Base-by-base conservation (phyloP, 345 rosid genomes). In the Eutrema japonicum region DNA sequence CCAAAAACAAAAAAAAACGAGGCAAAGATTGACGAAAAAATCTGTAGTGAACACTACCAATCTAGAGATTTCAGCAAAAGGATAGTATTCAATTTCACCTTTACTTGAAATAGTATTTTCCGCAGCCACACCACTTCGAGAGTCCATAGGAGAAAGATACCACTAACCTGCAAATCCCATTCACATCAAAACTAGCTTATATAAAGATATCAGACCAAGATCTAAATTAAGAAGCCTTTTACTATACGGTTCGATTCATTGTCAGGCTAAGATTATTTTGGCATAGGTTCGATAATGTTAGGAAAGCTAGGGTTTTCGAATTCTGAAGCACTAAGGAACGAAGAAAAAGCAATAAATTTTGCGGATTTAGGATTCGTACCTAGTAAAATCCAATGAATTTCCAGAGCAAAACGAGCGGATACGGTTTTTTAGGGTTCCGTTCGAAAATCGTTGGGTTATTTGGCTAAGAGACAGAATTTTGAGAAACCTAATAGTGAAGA, bases 41-140 rank as follows among this genome's bases (percentile, higher is more conserved):
- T 70, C 12, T 53, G 0, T 54, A 12, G 2, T 35, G 9, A 71
- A 60, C 26, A 60, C 0, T 10, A 29, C 1, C 16, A 10, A 27
- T 71, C 68, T 2, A 71, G 33, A 8, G 4, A 42, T 11, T 50
- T n/a, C 22, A 42, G 35, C 16, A 47, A 47, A 14, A 6, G 40
- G 45, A 7, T 42, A 48, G 10, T 22, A 41, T 7, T 71, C 8
- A 53, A 10, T 45, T 22, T 56, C 66, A 68, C 74, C 69, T 61
- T 68, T 68, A 53, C 41, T 51, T 8, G 22, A 32, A 4, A 8
- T 0, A 10, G 2, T 49, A 1, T 60, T 42, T 2, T 50, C 32
- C 40, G 10, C 32, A 68, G 50, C 40, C 8, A 4, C 8, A n/a
- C 4, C 2, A 54, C 7, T 45, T 41, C 0, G 16, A 45, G 41